A percentile compares a stretch with the other conserved stretches of the same genome.
phyloP scores from a whole-genome alignment of 2,329 filamentous ascomycete genomes.

The Colletotrichum trifolii region DNA sequence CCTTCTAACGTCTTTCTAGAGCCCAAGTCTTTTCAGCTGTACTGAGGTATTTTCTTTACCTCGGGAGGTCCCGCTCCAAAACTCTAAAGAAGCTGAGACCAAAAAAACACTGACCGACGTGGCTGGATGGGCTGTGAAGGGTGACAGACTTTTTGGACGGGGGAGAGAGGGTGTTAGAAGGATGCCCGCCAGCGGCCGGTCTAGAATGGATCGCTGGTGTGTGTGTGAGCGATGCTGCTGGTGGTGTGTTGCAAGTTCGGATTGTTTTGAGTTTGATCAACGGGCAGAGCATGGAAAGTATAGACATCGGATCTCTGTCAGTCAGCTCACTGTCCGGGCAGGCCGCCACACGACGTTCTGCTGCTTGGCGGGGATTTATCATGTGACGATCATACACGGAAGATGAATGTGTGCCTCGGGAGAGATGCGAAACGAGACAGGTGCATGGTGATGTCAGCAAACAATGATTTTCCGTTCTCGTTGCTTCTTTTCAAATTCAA shows the following conservation, averaged over 20 bases:
- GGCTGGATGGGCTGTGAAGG: background rate
- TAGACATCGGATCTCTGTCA: conserved; percentile 32
- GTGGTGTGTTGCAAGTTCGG: conserved; percentile 29
- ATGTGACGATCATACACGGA: conserved; percentile 26
- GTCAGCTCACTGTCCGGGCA: conserved; percentile 6
- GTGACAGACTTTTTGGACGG: background rate
- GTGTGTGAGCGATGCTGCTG: background rate
- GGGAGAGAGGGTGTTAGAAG: background rate
- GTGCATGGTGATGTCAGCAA: background rate
- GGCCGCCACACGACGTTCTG: background rate
- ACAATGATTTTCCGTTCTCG: background rate
- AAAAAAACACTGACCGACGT: conserved; percentile 4
- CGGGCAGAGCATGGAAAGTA: background rate
- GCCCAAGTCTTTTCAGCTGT: background rate
- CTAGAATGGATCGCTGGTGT: conserved; percentile 10
- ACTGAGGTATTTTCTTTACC: background rate
- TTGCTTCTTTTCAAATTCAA: too few relatives aligned
- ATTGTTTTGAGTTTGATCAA: conserved; percentile 31
- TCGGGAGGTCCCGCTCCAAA: conserved; percentile 21
- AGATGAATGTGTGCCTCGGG: conserved; percentile 6
- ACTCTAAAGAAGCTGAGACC: conserved; percentile 28
- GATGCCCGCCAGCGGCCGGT: conserved; percentile 7
- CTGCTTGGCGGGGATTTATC: conserved; percentile 13
- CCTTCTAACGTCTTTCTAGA: background rate
- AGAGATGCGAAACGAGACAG: background rate